Percentiles rank a stretch among this genome's conserved stretches.
Conservation (phyloP, 73 alveolate species). For the Diophrys appendiculata region DNA sequence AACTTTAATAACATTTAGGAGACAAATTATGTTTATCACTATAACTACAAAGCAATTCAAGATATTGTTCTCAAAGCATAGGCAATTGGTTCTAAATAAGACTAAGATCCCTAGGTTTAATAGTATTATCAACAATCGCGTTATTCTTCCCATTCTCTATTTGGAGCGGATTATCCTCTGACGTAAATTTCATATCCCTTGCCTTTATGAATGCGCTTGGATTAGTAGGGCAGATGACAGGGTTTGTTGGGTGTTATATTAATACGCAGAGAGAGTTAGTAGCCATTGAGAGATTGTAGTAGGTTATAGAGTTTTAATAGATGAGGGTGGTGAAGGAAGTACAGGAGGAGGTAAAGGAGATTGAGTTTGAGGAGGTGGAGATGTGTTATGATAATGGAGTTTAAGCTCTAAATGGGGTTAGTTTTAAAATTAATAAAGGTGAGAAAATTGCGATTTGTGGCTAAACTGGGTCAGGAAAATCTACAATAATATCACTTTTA, state of each 20-base stretch:
- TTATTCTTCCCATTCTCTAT: not conserved
- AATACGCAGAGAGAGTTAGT: slow-evolving; percentile 3
- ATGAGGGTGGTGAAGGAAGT: slow-evolving; percentile 26
- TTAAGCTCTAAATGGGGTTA: slow-evolving; percentile 59
- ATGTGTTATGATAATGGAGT: slow-evolving; percentile 57
- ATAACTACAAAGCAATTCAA: too few relatives aligned
- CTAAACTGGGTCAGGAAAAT: slow-evolving; percentile 83
- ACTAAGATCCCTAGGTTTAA: not conserved
- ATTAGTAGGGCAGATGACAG: not conserved
- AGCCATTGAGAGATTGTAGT: slow-evolving; percentile 5
- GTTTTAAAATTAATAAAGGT: slow-evolving; percentile 48
- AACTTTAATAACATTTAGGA: not conserved
- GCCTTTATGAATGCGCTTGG: not conserved
- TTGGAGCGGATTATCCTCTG: not conserved
- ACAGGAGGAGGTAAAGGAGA: slow-evolving; percentile 25
- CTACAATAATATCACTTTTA: slow-evolving; percentile 61
- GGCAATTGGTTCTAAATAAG: not conserved
- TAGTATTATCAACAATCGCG: not conserved
- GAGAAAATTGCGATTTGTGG: slow-evolving; percentile 83
- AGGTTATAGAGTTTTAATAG: not conserved
- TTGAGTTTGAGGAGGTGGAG: slow-evolving; percentile 66
- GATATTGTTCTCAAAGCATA: not conserved
- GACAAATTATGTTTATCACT: not conserved
- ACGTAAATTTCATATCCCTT: slow-evolving; percentile 2
- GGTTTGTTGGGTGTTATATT: not conserved